Base-by-base conservation (phyloP, 352 stramenopile genomes). In the Blastocystis sp. region DNA sequence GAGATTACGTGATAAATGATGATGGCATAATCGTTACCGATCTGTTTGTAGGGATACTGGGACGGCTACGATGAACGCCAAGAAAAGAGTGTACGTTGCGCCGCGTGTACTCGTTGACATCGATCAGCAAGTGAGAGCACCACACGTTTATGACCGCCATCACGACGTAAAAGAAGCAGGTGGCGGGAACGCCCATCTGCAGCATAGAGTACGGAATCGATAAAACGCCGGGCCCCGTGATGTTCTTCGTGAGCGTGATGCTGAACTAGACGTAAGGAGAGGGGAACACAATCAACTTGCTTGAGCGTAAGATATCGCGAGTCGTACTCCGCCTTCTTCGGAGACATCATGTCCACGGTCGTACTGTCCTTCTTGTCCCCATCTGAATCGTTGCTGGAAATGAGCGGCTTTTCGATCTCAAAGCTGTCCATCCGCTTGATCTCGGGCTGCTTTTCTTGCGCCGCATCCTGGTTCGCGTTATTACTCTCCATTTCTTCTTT, bases 401-500 rank as follows among this genome's bases (percentile, higher is more conserved):
- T 69, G 51, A 85, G 45, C 10, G 74, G 74, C 29, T 85, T 85
- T 26, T 85, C 74, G n/a, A 85, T 85, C 50, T 85, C 74, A 85
- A 85, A 85, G 31, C 74, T 85, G 74, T 50, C 55, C 51, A 85
- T 21, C 3, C 74, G 59, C 1, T 31, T 41, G 10, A 85, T 35
- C 35, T 33, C 51, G 26, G 35, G 24, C 3, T 66, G 67, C 10
- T 39, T 55, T 19, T 33, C 24, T n/a, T 21, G 24, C 31, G 65
- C 51, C 4, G n/a, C 24, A 10, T 55, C 70, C 24, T 70, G 26
- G 29, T 69, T 69, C 19, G 24, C 29, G 12, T 31, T 69, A 59
- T 26, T 70, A 85, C 51, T 69, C 6, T 55, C 45, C 74, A 67
- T 85, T 13, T 78, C 31, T 10, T 65, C 60, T 65, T 65, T 65